These are phyloP conservation scores for Alternaria triticimaculans DNA, from an alignment of 2,329 filamentous ascomycete species.

Conservation along the genomic window DNA sequence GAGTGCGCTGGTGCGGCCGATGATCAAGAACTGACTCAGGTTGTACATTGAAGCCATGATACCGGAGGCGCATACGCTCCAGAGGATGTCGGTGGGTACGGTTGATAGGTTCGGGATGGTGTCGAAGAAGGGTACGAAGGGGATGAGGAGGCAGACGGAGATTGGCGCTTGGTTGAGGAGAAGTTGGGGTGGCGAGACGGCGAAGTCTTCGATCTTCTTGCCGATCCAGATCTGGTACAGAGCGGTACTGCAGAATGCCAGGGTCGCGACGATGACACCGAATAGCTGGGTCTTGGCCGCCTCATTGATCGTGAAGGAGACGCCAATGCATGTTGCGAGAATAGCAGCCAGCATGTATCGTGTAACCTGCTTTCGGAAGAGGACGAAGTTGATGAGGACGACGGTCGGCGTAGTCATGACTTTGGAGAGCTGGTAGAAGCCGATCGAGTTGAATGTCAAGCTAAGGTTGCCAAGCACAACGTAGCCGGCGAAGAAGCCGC, in stretches of 20 bases:
- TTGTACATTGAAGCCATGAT: constrained; percentile 53
- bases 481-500: constrained; percentile 56
- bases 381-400: constrained; percentile 54
- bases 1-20: constrained; percentile 49
- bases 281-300: constrained; percentile 50
- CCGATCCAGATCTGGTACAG: constrained; percentile 59
- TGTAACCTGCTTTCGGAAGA: constrained; percentile 53
- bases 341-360: constrained; percentile 51
- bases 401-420: constrained; percentile 58
- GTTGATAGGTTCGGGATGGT: constrained; percentile 46
- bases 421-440: constrained; percentile 58
- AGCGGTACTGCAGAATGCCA: constrained; percentile 54
- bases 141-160: constrained; percentile 52
- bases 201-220: constrained; percentile 57
- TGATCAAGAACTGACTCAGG: constrained; percentile 53
- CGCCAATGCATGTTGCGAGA: constrained; percentile 52
- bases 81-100: constrained; percentile 51
- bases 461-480: constrained; percentile 56
- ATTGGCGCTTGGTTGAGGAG: constrained; percentile 57
- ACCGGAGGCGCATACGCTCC: constrained; percentile 51
- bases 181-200: constrained; percentile 53
- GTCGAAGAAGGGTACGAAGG: constrained; percentile 54
- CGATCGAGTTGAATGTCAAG: constrained; percentile 56
- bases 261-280: constrained; percentile 52
- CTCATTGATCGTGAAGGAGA: constrained; percentile 53